Conservation (phyloP, 2,329 filamentous ascomycete species). For the Dryadomyces quercus-mongolicae region DNA sequence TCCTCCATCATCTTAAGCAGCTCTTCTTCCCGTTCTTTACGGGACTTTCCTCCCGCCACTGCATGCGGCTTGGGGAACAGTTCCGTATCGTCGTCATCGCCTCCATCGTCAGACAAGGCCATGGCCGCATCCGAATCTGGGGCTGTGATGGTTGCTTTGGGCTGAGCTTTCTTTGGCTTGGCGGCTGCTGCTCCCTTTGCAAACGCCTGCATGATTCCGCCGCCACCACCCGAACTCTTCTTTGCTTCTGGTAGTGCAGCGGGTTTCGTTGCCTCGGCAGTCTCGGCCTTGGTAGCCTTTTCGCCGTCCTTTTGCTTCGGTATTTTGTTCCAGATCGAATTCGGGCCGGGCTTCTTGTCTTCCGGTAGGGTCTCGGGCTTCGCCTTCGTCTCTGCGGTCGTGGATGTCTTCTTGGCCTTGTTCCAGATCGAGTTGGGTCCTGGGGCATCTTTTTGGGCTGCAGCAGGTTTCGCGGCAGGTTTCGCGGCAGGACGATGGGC, state of each 20-base stretch:
- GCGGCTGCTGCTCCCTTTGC: constrained; percentile 44
- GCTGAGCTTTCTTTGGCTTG: constrained; percentile 35
- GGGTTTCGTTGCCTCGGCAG: constrained; percentile 29
- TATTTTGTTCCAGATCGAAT: constrained; percentile 3
- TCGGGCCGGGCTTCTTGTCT: constrained; percentile 13
- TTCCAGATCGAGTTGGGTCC: constrained; percentile 7
- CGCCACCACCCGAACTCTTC: constrained; percentile 39
- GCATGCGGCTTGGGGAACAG: constrained; percentile 29
- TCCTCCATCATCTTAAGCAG: constrained; percentile 67
- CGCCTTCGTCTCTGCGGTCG: constrained; percentile 6
- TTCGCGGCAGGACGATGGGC: constrained; percentile 14
- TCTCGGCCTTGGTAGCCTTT: constrained; percentile 14
- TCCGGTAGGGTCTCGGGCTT: constrained; percentile 8
- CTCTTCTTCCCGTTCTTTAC: constrained; percentile 52
- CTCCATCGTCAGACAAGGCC: constrained; percentile 34
- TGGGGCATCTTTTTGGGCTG: constrained; percentile 5
- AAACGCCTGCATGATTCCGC: constrained; percentile 62
- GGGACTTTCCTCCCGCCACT: constrained; percentile 22
- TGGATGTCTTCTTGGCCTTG: constrained; percentile 6
- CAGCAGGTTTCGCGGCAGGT: constrained; percentile 15
- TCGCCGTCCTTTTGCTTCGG: constrained; percentile 12
- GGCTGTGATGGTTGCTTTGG: constrained; percentile 22
- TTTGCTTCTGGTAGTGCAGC: constrained; percentile 30
- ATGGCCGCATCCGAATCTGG: constrained; percentile 36
- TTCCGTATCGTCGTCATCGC: constrained; percentile 35